A percentile compares a stretch with the other conserved stretches of the same genome.
These are phyloP conservation scores for Saussurea involucrata DNA, from an alignment of 129 eudicot species.

Conservation along the genomic window DNA sequence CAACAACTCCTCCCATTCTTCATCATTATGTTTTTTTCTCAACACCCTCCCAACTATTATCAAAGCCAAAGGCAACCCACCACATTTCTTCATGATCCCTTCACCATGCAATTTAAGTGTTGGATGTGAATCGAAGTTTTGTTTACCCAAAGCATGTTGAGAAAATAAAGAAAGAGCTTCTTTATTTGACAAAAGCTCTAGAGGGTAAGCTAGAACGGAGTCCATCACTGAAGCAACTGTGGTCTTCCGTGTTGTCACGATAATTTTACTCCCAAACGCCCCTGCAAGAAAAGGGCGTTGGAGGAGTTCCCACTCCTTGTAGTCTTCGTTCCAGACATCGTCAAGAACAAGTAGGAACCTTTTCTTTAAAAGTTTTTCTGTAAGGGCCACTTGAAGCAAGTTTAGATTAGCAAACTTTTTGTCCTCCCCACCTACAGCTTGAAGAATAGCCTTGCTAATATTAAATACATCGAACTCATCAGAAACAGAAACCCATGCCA, in stretches of 20 bases:
- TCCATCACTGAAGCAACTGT: background rate
- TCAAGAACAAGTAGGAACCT: background rate
- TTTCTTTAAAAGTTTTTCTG: background rate
- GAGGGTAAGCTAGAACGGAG: background rate
- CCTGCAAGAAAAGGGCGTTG: background rate
- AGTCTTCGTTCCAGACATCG: background rate
- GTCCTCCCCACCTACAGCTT: background rate
- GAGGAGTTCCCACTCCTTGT: background rate
- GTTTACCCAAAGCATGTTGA: background rate
- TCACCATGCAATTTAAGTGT: background rate
- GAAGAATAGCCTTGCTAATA: background rate
- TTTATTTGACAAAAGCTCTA: background rate
- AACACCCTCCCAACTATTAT: background rate
- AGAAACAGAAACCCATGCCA: background rate
- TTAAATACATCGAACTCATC: background rate
- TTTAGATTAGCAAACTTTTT: background rate
- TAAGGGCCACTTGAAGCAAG: background rate
- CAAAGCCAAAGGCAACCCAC: background rate
- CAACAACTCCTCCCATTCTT: background rate
- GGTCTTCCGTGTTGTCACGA: background rate
- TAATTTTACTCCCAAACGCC: background rate
- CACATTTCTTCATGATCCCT: background rate
- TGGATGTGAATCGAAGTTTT: background rate
- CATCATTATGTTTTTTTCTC: background rate
- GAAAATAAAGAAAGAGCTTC: background rate